These are phyloP conservation scores for Lasiosphaeria miniovina DNA, from an alignment of 495 filamentous ascomycete species.

Conservation along the genomic window DNA sequence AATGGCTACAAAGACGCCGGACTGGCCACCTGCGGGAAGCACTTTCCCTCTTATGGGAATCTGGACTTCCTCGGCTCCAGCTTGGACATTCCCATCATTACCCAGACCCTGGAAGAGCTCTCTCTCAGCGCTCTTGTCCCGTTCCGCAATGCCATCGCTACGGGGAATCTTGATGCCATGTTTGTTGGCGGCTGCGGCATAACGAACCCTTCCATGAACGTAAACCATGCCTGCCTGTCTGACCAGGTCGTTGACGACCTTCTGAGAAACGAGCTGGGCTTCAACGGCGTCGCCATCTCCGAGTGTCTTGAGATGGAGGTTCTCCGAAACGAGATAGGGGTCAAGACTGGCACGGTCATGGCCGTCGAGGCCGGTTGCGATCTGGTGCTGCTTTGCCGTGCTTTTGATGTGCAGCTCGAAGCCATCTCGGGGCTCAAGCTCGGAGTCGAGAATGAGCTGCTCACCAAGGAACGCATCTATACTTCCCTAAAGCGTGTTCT, in stretches of 20 bases:
- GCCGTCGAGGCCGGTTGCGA: constrained; percentile 90
- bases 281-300: constrained; percentile 86
- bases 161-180: constrained; percentile 79
- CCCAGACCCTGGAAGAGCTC: constrained; percentile 82
- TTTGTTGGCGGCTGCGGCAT: constrained; percentile 90
- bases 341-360: constrained; percentile 91
- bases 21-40: constrained; percentile 81
- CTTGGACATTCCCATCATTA: constrained; percentile 85
- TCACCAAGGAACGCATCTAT: constrained; percentile 69
- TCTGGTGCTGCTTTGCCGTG: constrained; percentile 77
- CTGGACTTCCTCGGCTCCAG: constrained; percentile 86
- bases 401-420: constrained; percentile 81
- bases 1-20: constrained; percentile 87
- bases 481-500: constrained; percentile 72
- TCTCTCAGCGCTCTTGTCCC: constrained; percentile 80
- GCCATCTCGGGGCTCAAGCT: constrained; percentile 80
- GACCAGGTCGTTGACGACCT: constrained; percentile 87
- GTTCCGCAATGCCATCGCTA: constrained; percentile 78
- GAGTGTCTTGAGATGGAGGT: constrained; percentile 97
- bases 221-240: constrained; percentile 87
- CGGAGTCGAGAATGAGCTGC: constrained; percentile 80
- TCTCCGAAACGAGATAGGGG: constrained; percentile 82
- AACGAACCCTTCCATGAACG: constrained; percentile 79
- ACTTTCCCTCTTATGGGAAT: constrained; percentile 90
- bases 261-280: constrained; percentile 75